A percentile compares a stretch with the other conserved stretches of the same genome.
Conservation (phyloP, 2,329 filamentous ascomycete species). For the Chaetoscypha palmicola region DNA sequence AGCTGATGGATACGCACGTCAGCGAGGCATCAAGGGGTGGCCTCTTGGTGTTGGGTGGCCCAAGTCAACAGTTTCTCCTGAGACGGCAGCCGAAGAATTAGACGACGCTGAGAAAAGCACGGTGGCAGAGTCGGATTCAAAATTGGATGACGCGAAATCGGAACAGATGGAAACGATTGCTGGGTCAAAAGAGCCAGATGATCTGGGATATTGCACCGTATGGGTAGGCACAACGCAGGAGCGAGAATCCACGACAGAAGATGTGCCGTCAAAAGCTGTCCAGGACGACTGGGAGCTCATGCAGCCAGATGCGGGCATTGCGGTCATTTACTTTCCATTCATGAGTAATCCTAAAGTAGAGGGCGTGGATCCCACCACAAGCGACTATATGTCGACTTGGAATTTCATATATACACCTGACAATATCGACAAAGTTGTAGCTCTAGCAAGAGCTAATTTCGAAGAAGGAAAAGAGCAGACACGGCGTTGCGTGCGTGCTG, state of each 20-base stretch:
- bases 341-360: conserved; percentile 73
- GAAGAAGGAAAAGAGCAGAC: conserved; percentile 74
- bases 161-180: conserved; percentile 36
- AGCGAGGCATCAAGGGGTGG: conserved; percentile 90
- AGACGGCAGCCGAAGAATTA: conserved; percentile 58
- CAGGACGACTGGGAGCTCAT: conserved; percentile 62
- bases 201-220: conserved; percentile 84
- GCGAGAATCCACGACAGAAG: conserved; percentile 46
- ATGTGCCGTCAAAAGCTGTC: conserved; percentile 43
- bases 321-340: conserved; percentile 86
- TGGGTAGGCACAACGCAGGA: conserved; percentile 88
- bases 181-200: conserved; percentile 39
- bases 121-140: conserved; percentile 51
- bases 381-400: conserved; percentile 91
- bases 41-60: conserved; percentile 95
- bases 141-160: conserved; percentile 52
- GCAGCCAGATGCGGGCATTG: conserved; percentile 73
- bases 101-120: conserved; percentile 56
- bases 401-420: conserved; percentile 94
- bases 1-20: conserved; percentile 84
- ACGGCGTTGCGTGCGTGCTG: conserved; percentile 69
- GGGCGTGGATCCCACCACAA: conserved; percentile 74
- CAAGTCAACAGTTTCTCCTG: conserved; percentile 47
- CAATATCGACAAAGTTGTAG: conserved; percentile 79
- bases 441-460: conserved; percentile 80